Conservation (phyloP, 163 green algal genomes). For the Volvox carteri region DNA sequence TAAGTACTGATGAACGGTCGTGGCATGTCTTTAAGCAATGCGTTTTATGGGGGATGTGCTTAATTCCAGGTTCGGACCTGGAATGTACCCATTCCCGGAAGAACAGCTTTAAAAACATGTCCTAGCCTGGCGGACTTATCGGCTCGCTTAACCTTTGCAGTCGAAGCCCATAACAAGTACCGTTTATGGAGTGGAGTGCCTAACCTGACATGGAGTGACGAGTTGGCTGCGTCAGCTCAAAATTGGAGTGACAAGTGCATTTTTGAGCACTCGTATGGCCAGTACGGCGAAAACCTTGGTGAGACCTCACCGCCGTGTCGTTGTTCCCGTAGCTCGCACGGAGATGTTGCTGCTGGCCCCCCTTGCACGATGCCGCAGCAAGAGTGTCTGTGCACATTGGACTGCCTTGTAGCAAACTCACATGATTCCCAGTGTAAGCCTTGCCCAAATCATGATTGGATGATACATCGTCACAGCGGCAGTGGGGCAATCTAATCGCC, state of each 20-base stretch:
- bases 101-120: background rate
- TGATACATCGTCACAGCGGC: too few species aligned
- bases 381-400: too few species aligned
- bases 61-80: background rate
- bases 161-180: slow-evolving; percentile 33
- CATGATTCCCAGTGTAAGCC: too few species aligned
- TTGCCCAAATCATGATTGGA: too few species aligned
- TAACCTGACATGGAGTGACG: slow-evolving; percentile 34
- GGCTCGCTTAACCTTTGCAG: background rate
- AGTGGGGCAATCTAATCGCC: too few species aligned
- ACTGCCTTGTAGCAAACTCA: too few species aligned
- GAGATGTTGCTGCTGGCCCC: too few species aligned
- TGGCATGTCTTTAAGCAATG: background rate
- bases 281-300: slow-evolving; percentile 31
- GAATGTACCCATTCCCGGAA: background rate
- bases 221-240: slow-evolving; percentile 41
- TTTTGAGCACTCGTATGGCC: slow-evolving; percentile 21
- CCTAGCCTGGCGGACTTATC: background rate
- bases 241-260: slow-evolving; percentile 45
- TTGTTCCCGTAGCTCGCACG: too few species aligned
- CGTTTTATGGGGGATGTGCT: background rate
- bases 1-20: background rate
- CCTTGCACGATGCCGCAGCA: too few species aligned
- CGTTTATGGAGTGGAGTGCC: background rate
- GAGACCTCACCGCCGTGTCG: too few species aligned